These are phyloP conservation scores for Calonectria hongkongensis DNA, from an alignment of 2,329 filamentous ascomycete genomes.

Conservation along the genomic window DNA sequence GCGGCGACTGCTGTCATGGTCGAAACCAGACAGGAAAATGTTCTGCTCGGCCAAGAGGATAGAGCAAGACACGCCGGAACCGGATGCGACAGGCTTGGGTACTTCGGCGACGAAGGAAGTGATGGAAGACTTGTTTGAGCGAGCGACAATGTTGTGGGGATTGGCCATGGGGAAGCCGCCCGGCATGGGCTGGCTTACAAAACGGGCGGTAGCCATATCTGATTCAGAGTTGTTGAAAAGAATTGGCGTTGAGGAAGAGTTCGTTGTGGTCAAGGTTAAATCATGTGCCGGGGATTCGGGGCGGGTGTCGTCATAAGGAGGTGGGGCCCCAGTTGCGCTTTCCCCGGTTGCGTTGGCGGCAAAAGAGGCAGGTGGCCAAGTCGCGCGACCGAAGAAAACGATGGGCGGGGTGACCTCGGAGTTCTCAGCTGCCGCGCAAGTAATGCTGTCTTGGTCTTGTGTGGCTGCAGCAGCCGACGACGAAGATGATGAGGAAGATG, in stretches of 20 bases:
- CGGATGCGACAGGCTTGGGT: slow-evolving; percentile 85
- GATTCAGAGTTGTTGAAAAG: slow-evolving; percentile 46
- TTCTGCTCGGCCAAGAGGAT: slow-evolving; percentile 87
- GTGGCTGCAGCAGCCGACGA: slow-evolving; percentile 15
- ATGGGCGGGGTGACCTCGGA: slow-evolving; percentile 33
- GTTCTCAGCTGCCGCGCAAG: slow-evolving; percentile 30
- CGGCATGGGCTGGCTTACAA: slow-evolving; percentile 45
- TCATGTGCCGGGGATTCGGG: slow-evolving; percentile 52
- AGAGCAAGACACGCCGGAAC: slow-evolving; percentile 83
- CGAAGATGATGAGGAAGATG: slow-evolving; percentile 20
- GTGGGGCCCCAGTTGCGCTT: slow-evolving; percentile 50
- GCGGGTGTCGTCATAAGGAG: slow-evolving; percentile 58
- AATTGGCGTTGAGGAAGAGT: slow-evolving; percentile 45
- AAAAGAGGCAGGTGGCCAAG: slow-evolving; percentile 45
- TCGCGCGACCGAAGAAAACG: slow-evolving; percentile 34
- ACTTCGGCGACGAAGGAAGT: slow-evolving; percentile 72
- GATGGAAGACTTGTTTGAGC: slow-evolving; percentile 70
- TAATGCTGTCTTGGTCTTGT: not conserved
- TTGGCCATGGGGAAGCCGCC: slow-evolving; percentile 57
- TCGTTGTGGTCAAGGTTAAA: slow-evolving; percentile 50
- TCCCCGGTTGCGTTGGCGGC: slow-evolving; percentile 48
- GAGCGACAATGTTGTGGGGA: slow-evolving; percentile 70
- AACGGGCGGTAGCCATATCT: slow-evolving; percentile 51
- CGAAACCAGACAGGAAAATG: slow-evolving; percentile 86
- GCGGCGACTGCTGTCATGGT: slow-evolving; percentile 76